Conservation (phyloP, 2,329 filamentous ascomycete species). For the Pestalotiopsis sp. region DNA sequence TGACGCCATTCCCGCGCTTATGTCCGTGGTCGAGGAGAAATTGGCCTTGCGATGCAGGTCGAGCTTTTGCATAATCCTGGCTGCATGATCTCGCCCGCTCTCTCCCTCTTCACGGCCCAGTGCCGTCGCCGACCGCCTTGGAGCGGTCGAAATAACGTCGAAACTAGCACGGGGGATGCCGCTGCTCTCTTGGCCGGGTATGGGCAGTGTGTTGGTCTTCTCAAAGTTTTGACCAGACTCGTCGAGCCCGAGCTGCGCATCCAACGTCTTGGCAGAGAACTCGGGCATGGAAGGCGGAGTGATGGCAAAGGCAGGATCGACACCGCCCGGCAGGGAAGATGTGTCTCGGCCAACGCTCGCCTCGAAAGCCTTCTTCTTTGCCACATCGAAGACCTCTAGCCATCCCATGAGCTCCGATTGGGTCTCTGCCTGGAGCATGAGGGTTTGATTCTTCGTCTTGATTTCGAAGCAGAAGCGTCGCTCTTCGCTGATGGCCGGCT, state of each 20-base stretch:
- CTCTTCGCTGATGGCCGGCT: constrained; percentile 89
- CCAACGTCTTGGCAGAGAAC: constrained; percentile 78
- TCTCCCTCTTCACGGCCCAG: constrained; percentile 69
- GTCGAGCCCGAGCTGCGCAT: constrained; percentile 55
- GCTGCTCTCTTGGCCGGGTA: constrained; percentile 59
- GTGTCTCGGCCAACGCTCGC: constrained; percentile 58
- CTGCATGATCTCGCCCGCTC: constrained; percentile 75
- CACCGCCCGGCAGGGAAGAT: constrained; percentile 45
- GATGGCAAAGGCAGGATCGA: constrained; percentile 85
- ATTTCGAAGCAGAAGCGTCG: constrained; percentile 97
- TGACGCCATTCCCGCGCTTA: constrained; percentile 37
- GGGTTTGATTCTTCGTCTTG: constrained; percentile 92
- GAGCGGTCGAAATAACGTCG: constrained; percentile 56
- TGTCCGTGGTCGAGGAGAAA: constrained; percentile 47
- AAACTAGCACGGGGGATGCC: constrained; percentile 65
- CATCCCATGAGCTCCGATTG: constrained; percentile 91
- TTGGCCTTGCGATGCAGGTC: constrained; percentile 83
- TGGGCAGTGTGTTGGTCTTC: constrained; percentile 61
- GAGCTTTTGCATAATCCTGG: constrained; percentile 88
- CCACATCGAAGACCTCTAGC: constrained; percentile 90
- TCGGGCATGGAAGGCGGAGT: constrained; percentile 85
- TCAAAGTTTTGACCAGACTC: constrained; percentile 45
- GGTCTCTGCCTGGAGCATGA: constrained; percentile 89
- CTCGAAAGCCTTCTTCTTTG: constrained; percentile 90
- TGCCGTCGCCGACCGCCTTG: constrained; percentile 58